phyloP scores from a whole-genome alignment of 306 rosid genomes.

The Clitoria ternatea region DNA sequence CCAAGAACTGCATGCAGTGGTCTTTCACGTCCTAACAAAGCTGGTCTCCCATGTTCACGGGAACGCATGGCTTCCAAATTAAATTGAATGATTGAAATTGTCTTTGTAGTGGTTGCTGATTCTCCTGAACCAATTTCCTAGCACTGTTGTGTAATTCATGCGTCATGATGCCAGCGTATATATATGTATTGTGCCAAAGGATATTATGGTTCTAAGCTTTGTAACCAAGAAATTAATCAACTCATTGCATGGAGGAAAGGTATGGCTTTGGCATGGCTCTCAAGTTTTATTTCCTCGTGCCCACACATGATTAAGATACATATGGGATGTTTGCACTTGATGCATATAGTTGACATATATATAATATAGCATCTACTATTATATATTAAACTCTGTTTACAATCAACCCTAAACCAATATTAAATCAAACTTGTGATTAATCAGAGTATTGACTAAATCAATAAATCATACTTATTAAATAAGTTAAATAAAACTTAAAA shows the following conservation, averaged over 20 bases:
- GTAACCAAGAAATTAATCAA: conserved; percentile 35
- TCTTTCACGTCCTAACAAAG: conserved; percentile 30
- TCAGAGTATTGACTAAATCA: too few relatives aligned
- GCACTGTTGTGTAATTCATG: conserved; percentile 14
- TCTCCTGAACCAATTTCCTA: background rate
- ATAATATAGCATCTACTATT: too few relatives aligned
- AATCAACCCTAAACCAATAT: too few relatives aligned
- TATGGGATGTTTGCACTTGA: background rate
- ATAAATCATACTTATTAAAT: too few relatives aligned
- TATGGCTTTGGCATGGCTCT: conserved; percentile 48
- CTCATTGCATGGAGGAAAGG: conserved; percentile 35
- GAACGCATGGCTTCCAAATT: conserved; percentile 33
- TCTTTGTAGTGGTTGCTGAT: background rate
- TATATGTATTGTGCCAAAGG: background rate
- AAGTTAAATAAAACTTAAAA: too few relatives aligned
- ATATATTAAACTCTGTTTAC: too few relatives aligned
- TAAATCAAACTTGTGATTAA: too few relatives aligned
- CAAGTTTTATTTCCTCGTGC: conserved; percentile 45
- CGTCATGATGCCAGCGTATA: background rate
- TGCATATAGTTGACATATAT: background rate
- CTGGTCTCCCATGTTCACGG: background rate
- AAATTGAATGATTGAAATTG: conserved; percentile 14
- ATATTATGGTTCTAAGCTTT: conserved; percentile 42
- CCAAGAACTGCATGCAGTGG: conserved; percentile 41
- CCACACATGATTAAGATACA: background rate